Evolutionary conservation across 2,329 filamentous ascomycete genomes (phyloP), one percentile per base, ranked within the genome.

Genomic region (Xylariomycetidae sp.): DNA sequence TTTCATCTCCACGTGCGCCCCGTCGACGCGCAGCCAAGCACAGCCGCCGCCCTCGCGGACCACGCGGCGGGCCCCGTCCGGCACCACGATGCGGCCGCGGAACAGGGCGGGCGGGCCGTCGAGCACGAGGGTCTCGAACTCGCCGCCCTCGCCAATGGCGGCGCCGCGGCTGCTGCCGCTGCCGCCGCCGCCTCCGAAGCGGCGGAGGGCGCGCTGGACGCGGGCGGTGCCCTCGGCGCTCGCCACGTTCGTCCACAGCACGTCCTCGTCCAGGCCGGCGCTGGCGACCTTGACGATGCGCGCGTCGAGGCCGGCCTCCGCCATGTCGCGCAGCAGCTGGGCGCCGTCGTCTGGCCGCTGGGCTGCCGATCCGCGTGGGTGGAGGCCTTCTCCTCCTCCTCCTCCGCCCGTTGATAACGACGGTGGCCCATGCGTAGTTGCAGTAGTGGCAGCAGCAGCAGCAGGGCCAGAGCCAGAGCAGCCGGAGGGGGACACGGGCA

Each of bases 251-350:
- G 76, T 73, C 83, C 89, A 95, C 16, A 98, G 64, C 49, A 88
- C 82, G 23, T 62, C 67, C 47, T 88, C 84, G 50, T 90, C 85
- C 31, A 98, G 68, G 0, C 89, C 92, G 6, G 87, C 88, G 43
- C 85, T 93, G 26, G 92, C 89, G 27, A 95, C 87, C 63, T 96
- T 98, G 63, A 98, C 79, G 53, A 98, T 86, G 39, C 89, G 72
- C n/a, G 89, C 84, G 53, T 95, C 86, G 35, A 94, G 76, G 1
- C 82, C 82, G 3, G 79, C 76, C 6, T 67, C 69, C 5, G 73
- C 74, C 86, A 98, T 95, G 57, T 95, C 89, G 38, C 76, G 68
- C 31, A 98, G 67, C 14, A 96, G 67, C 57, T 67, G 72, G 13
- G 64, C 65, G 30, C 71, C 72, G 29, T 67, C 63, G 23, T 35